phyloP scores from a whole-genome alignment of 176 grass and related monocot species.

The Thinopyrum elongatum region DNA sequence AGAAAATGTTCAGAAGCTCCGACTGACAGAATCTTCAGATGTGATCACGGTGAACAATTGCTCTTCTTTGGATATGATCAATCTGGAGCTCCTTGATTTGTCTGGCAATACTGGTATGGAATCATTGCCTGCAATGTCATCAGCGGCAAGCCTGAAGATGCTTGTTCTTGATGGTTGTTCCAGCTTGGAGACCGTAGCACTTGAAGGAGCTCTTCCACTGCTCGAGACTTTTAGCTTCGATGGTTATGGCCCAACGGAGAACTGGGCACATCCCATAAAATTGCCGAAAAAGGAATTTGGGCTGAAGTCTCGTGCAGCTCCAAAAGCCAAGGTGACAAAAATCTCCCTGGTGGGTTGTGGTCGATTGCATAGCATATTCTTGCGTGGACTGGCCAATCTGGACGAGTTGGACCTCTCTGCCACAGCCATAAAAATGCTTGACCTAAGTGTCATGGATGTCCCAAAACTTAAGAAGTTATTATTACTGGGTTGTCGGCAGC shows the following conservation, averaged over 20 bases:
- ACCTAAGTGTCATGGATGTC: not conserved
- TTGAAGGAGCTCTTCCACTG: not conserved
- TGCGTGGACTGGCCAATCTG: not conserved
- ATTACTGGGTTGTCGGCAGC: not conserved
- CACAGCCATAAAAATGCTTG: not conserved
- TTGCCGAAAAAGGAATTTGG: not conserved
- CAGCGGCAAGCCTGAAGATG: not conserved
- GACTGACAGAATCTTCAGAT: not conserved
- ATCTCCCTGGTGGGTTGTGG: not conserved
- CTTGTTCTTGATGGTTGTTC: conserved; percentile 20
- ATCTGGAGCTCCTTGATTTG: not conserved
- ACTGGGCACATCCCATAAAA: not conserved
- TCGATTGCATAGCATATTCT: not conserved
- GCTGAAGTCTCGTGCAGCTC: too few species aligned
- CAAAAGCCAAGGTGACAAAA: not conserved
- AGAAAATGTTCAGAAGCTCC: not conserved
- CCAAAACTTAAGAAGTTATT: not conserved
- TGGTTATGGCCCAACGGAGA: not conserved
- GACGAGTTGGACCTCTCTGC: not conserved
- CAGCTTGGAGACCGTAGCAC: not conserved
- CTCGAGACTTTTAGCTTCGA: not conserved
- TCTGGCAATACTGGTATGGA: not conserved
- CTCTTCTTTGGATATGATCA: not conserved
- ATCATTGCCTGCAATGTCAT: not conserved
- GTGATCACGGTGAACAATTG: not conserved